Evolutionary conservation across 202 grass and related monocot species (phyloP), one percentile per base, ranked within the genome.

Genomic region (Dendrocalamus latiflorus): DNA sequence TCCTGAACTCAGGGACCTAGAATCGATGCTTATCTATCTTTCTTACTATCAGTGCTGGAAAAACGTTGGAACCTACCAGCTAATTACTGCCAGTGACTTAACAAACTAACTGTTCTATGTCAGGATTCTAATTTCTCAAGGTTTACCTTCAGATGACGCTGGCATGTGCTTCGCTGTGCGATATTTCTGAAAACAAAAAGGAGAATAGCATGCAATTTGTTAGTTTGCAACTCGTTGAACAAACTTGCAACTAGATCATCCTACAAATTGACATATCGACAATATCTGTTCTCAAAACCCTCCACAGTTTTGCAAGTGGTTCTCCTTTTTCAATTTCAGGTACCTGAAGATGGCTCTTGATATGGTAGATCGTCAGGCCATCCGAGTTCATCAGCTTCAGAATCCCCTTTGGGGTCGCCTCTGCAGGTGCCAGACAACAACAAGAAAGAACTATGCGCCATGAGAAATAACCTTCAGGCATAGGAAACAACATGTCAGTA

Each of bases 321-420:
- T 51, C 49, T 50, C 15, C 48, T 51, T 51, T 51, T 20, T 6
- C 49, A 18, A 20, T 51, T 51, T 8, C 0, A 22, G 10, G 9
- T 77, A 97, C 94, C 89, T 97, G 94, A 41, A 97, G 90, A 62
- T 97, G 95, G 70, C 95, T 97, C 87, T 97, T 97, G 86, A 97
- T 89, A 53, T 97, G 95, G 81, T 89, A 94, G 77, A 97, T 97
- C 8, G 95, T 97, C 50, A 97, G 81, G 13, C 76, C 92, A 68
- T 86, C 81, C 47, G 87, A 93, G 39, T 93, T 94, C 95, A 94
- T 97, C 86, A 97, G 83, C 76, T 90, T 97, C 68, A 93, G 78
- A 79, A 97, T 89, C 55, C 94, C 92, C 84, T 97, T 97, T 0
- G 92, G 92, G 26, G 95, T 97, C 39, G 95, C 92, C 89, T 82